Evolutionary conservation across 2,329 filamentous ascomycete genomes (phyloP).

Genomic region (Colletotrichum sp.): DNA sequence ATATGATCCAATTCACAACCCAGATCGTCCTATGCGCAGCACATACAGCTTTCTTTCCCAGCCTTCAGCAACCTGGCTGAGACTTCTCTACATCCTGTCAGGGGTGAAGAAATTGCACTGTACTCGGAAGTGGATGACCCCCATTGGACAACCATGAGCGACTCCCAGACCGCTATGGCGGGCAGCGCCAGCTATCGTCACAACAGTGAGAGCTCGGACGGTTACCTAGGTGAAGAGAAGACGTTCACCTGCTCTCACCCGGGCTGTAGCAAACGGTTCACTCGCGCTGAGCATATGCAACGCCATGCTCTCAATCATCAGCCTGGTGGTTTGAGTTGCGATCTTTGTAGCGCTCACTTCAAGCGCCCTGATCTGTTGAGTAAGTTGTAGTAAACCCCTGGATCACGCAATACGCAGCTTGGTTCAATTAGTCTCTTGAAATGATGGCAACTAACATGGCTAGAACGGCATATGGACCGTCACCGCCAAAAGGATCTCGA

Average conservation of each 20-base stretch:
- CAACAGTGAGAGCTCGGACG: constrained; percentile 8
- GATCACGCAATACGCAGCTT: too few species aligned
- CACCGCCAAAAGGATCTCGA: constrained; percentile 59
- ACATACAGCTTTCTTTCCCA: neutral
- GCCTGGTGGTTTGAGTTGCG: constrained; percentile 58
- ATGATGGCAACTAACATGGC: neutral
- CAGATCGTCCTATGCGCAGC: neutral
- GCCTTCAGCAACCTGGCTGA: neutral
- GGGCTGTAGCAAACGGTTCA: constrained; percentile 57
- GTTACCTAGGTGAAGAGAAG: constrained; percentile 1
- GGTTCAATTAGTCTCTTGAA: neutral
- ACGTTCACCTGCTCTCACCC: constrained; percentile 40
- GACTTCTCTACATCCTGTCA: neutral
- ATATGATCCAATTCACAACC: neutral
- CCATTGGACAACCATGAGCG: neutral
- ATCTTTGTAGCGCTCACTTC: constrained; percentile 64
- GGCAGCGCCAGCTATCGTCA: neutral
- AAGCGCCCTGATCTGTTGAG: constrained; percentile 58
- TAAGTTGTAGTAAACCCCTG: constrained; percentile 17
- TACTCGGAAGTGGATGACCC: neutral
- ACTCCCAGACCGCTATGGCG: neutral
- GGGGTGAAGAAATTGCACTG: neutral
- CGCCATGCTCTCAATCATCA: constrained; percentile 62
- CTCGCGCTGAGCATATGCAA: constrained; percentile 61
- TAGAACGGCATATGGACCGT: constrained; percentile 62